Evolutionary conservation across 306 rosid genomes (phyloP).

Genomic region (Gastrolobium bilobum): DNA sequence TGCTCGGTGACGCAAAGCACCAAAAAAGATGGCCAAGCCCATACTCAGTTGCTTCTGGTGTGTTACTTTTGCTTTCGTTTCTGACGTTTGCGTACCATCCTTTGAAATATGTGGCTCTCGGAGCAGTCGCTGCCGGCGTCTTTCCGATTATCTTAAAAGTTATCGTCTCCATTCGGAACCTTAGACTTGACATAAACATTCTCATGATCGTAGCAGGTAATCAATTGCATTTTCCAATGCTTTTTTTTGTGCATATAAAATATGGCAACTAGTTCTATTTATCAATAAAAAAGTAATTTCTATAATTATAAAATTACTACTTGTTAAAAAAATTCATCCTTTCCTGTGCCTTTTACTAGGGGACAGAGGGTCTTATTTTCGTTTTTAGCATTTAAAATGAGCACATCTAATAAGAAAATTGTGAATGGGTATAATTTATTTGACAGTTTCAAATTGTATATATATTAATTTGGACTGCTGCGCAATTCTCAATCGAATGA

Average conservation of each 20-base stretch:
- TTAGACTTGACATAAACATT: conserved; percentile 79
- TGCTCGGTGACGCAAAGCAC: conserved; percentile 63
- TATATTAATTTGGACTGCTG: not conserved
- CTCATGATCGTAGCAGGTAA: conserved; percentile 85
- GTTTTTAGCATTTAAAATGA: not conserved
- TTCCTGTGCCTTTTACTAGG: not conserved
- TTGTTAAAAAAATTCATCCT: too few species aligned
- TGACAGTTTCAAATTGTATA: too few species aligned
- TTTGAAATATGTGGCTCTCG: conserved; percentile 73
- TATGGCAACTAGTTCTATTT: too few species aligned
- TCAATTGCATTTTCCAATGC: not conserved
- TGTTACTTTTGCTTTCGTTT: conserved; percentile 67
- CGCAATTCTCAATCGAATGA: not conserved
- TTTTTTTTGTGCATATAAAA: not conserved
- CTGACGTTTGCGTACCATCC: conserved; percentile 69
- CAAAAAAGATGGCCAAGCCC: conserved; percentile 85
- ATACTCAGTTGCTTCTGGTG: conserved; percentile 69
- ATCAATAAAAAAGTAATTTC: too few species aligned
- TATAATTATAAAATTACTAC: not conserved
- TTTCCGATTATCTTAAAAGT: conserved; percentile 67
- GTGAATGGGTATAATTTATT: not conserved
- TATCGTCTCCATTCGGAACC: conserved; percentile 58
- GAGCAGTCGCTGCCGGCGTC: conserved; percentile 72
- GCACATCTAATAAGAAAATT: not conserved
- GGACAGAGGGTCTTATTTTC: not conserved